These are phyloP conservation scores for Rhodotorula diobovata DNA, from an alignment of 768 basidiomycete species.

Conservation along the genomic window DNA sequence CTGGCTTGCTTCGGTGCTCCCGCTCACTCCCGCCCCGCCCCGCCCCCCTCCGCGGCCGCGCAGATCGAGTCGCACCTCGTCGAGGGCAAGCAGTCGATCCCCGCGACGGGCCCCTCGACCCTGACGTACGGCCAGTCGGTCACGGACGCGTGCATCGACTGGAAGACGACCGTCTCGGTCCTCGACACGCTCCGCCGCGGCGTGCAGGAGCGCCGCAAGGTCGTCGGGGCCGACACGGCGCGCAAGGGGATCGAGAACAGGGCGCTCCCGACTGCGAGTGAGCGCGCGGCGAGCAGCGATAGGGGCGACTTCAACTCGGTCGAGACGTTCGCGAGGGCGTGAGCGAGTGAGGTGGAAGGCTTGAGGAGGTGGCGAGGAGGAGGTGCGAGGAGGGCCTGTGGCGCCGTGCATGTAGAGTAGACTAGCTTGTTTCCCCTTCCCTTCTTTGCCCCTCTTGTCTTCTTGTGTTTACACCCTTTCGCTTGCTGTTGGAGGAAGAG, in stretches of 20 bases:
- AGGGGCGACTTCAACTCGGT: constrained; percentile 32
- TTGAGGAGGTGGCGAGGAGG: not conserved
- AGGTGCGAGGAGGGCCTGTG: too few species aligned
- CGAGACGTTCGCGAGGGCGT: constrained; percentile 7
- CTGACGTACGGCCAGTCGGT: constrained; percentile 80
- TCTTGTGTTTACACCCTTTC: too few species aligned
- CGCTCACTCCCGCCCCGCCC: not conserved
- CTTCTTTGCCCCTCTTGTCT: too few species aligned
- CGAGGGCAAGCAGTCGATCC: constrained; percentile 74
- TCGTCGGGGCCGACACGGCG: not conserved
- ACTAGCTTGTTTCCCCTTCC: too few species aligned
- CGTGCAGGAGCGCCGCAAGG: constrained; percentile 63
- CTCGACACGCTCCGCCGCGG: constrained; percentile 83
- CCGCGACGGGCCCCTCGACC: constrained; percentile 63
- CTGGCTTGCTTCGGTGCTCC: not conserved
- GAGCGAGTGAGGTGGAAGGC: not conserved
- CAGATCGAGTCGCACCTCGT: constrained; percentile 30
- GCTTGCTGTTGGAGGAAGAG: too few species aligned
- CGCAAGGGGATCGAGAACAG: constrained; percentile 16
- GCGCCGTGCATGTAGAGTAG: too few species aligned
- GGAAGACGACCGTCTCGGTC: constrained; percentile 76
- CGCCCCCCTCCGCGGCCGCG: too few species aligned
- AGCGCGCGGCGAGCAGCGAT: constrained; percentile 16
- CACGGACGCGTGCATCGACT: constrained; percentile 75
- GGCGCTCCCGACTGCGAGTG: constrained; percentile 14